A percentile compares a stretch with the other conserved stretches of the same genome.
Conservation (phyloP, 2,329 filamentous ascomycete species). For the Colletotrichum kahawae region DNA sequence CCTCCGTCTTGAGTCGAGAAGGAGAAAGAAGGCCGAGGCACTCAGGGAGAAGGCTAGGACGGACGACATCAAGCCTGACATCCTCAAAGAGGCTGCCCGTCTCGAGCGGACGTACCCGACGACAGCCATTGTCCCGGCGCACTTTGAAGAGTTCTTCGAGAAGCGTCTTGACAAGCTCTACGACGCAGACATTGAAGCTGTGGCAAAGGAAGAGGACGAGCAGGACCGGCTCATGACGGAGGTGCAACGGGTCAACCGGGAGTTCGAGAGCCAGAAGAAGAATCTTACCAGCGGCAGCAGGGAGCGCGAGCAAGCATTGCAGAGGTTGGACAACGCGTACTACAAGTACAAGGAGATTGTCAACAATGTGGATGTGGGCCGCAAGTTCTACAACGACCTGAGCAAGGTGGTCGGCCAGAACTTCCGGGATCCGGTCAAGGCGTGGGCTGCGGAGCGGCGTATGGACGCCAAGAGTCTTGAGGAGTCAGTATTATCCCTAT, state of each 20-base stretch:
- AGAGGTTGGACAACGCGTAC: slow-evolving; percentile 88
- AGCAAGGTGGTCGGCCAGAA: slow-evolving; percentile 80
- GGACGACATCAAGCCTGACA: slow-evolving; percentile 88
- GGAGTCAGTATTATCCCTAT: slow-evolving; percentile 57
- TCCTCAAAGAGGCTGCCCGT: slow-evolving; percentile 81
- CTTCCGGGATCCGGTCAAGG: slow-evolving; percentile 79
- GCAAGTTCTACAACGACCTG: slow-evolving; percentile 97
- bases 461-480: slow-evolving; percentile 82
- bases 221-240: slow-evolving; percentile 75
- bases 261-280: slow-evolving; percentile 76
- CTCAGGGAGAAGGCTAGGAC: slow-evolving; percentile 79
- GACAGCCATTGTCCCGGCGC: slow-evolving; percentile 82
- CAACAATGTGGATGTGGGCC: slow-evolving; percentile 85
- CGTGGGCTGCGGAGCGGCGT: slow-evolving; percentile 80
- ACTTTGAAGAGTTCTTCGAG: slow-evolving; percentile 93
- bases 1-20: slow-evolving; percentile 78
- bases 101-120: slow-evolving; percentile 87
- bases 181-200: slow-evolving; percentile 74
- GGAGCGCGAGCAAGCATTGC: slow-evolving; percentile 85
- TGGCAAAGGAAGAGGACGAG: slow-evolving; percentile 75
- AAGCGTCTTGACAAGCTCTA: slow-evolving; percentile 77
- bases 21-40: slow-evolving; percentile 79
- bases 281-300: slow-evolving; percentile 66
- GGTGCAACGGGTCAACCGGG: slow-evolving; percentile 76
- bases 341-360: slow-evolving; percentile 97